phyloP scores from a whole-genome alignment of 2,329 filamentous ascomycete genomes.

The Tolypocladium capitatum region DNA sequence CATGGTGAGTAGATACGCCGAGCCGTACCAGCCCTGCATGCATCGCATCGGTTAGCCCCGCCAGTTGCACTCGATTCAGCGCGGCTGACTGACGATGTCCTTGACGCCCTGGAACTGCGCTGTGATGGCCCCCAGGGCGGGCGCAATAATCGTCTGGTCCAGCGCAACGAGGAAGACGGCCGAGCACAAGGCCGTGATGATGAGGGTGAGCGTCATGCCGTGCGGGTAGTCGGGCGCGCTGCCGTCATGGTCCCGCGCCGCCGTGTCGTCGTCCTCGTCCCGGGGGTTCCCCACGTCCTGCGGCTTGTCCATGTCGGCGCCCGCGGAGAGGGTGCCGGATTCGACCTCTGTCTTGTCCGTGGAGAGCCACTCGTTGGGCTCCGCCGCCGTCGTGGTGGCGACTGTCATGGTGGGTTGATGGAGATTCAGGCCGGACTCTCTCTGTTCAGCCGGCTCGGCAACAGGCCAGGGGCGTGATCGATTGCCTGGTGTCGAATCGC shows the following conservation, averaged over 20 bases:
- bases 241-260: slow-evolving; percentile 5
- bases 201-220: slow-evolving; percentile 24
- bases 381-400: slow-evolving; percentile 5
- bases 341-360: slow-evolving; percentile 18
- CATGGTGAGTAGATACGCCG: slow-evolving; percentile 33
- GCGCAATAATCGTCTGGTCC: slow-evolving; percentile 39
- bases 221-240: slow-evolving; percentile 21
- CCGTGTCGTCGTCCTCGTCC: slow-evolving; percentile 1
- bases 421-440: too few species aligned
- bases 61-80: background rate
- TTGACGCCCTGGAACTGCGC: slow-evolving; percentile 27
- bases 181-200: slow-evolving; percentile 30
- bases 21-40: slow-evolving; percentile 35
- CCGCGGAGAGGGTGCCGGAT: slow-evolving; percentile 10
- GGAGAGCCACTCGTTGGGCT: slow-evolving; percentile 10
- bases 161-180: slow-evolving; percentile 36
- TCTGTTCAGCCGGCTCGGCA: too few species aligned
- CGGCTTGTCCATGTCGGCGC: slow-evolving; percentile 1
- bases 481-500: too few species aligned
- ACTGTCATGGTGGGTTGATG: slow-evolving; percentile 4
- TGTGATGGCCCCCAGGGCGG: slow-evolving; percentile 38
- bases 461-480: too few species aligned
- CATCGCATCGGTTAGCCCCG: slow-evolving; percentile 13
- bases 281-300: slow-evolving; percentile 1
- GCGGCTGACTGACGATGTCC: slow-evolving; percentile 24